Evolutionary conservation across 352 stramenopile species (phyloP), one percentile per base, ranked within the genome.

Genomic region (Peronospora destructor): DNA sequence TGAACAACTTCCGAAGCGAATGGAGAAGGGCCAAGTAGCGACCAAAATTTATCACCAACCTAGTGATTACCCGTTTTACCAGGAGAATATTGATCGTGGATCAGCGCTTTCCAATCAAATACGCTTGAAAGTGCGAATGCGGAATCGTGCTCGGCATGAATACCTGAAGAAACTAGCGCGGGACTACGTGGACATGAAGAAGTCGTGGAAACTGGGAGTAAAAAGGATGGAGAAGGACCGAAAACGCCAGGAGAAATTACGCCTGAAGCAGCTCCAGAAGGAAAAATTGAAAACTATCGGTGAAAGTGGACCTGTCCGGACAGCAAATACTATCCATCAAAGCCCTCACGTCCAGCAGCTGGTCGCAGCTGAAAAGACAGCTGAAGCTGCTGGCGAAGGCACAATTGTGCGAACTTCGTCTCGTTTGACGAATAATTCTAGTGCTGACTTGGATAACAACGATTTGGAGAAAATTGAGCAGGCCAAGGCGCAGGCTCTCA

Each of bases 171-270:
- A 68, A 26, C 64, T 92, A 4, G 81, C 84, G 5, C 66, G 75
- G 13, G 84, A 94, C 19, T 94, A 90, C 34, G 54, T 91, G 5
- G 75, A 91, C 11, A 47, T 91, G 34, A 88, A 92, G 37, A 87
- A 85, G 45, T 50, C 66, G 13, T 94, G 84, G 84, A 88, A 89
- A 46, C 34, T 73, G n/a, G 76, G 79, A 17, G 79, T 94, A 25
- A 94, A 92, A 53, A 86, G 75, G 47, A 71, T 94, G 42, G 84
- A 94, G 50, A 94, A 94, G 49, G 84, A 90, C 44, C 73, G 81
- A 11, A 94, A 94, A 45, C 76, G 79, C 1, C 78, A 89, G 58
- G 81, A 91, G 37, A 94, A 94, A 43, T 39, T 85, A 19, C 72
- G 81, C 4, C 66, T 56, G 29, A 94, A 94, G 47, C 76, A 78